Evolutionary conservation across 192 early-diverging fungal genomes (phyloP), one percentile per base, ranked within the genome.

Genomic region (Glomus cerebriforme): DNA sequence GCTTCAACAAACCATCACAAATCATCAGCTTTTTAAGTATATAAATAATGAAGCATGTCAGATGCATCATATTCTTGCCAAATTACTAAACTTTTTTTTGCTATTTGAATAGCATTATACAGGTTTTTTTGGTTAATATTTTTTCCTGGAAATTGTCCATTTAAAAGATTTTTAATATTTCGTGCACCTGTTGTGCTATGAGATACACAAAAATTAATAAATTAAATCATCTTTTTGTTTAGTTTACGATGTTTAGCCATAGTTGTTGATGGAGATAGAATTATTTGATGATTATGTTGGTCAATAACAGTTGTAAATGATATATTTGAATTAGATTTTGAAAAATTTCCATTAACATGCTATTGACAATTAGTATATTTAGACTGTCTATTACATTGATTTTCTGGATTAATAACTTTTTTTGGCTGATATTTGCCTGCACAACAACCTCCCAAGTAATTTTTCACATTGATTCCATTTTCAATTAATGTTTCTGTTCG

Each of bases 181-280:
- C 60, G 60, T 62, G 60, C 60, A 26, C 60, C 24, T 8, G 60
- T 62, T 62, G 60, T 62, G 24, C 24, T 22, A 62, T 62, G 24
- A 26, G 60, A 19, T 62, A 62, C 60, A 62, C 60, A 62, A 62
- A 62, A 62, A 26, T 62, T 62, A 62, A 62, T 62, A 62, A 62
- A 62, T 62, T 35, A 1, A 35, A 35, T 35, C 5, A 35, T 5
- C 1, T 35, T 35, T 35, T 35, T 35, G 34, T 35, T 22, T 62
- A 62, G n/a, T 62, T 62, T 62, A 26, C 24, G 24, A 7, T 62
- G 60, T 26, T 26, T 7, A 26, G 60, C 24, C 1, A 62, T 62
- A 3, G 60, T 62, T 2, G 24, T 62, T 62, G 60, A 62, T 26
- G 60, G 60, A 13, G 60, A 1, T 60, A 22, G 59, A 19, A 22